phyloP scores from a whole-genome alignment of 768 basidiomycete genomes.

The Lactarius indigo region DNA sequence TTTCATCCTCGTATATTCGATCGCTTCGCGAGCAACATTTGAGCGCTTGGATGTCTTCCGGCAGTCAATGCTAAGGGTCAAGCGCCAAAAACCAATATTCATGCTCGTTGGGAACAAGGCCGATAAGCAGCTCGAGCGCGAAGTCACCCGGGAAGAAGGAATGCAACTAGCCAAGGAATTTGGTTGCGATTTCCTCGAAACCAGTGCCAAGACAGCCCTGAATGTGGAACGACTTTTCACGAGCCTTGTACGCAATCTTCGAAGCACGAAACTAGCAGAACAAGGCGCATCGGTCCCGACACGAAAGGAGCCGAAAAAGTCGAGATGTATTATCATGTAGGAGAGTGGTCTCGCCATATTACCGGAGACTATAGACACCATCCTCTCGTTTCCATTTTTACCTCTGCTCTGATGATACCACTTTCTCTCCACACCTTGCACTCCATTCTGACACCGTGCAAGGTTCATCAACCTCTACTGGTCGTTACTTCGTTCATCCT shows the following conservation, averaged over 20 bases:
- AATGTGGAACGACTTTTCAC: slow-evolving; percentile 92
- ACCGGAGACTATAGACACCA: slow-evolving; percentile 66
- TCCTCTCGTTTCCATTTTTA: slow-evolving; percentile 47
- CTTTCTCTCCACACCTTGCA: slow-evolving; percentile 34
- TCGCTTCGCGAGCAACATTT: slow-evolving; percentile 90
- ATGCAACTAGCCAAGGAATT: slow-evolving; percentile 73
- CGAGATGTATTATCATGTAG: slow-evolving; percentile 78
- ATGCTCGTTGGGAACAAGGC: slow-evolving; percentile 97
- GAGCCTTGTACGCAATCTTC: slow-evolving; percentile 78
- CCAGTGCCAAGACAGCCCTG: slow-evolving; percentile 91
- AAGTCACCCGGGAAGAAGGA: slow-evolving; percentile 90
- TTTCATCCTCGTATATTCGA: slow-evolving; percentile 96
- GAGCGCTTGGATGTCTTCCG: slow-evolving; percentile 87
- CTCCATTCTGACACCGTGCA: slow-evolving; percentile 27
- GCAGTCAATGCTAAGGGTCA: slow-evolving; percentile 85
- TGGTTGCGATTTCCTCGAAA: slow-evolving; percentile 93
- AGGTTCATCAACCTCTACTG: slow-evolving; percentile 13
- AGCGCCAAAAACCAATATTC: slow-evolving; percentile 80
- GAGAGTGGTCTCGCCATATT: slow-evolving; percentile 39
- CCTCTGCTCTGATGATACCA: slow-evolving; percentile 82
- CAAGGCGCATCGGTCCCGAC: slow-evolving; percentile 37
- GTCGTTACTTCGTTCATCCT: neutral
- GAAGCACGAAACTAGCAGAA: slow-evolving; percentile 57
- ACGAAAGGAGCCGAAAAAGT: slow-evolving; percentile 43
- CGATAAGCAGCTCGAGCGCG: slow-evolving; percentile 87